Conservation (phyloP, 768 basidiomycete genomes). For the Lactifluus rugatus region DNA sequence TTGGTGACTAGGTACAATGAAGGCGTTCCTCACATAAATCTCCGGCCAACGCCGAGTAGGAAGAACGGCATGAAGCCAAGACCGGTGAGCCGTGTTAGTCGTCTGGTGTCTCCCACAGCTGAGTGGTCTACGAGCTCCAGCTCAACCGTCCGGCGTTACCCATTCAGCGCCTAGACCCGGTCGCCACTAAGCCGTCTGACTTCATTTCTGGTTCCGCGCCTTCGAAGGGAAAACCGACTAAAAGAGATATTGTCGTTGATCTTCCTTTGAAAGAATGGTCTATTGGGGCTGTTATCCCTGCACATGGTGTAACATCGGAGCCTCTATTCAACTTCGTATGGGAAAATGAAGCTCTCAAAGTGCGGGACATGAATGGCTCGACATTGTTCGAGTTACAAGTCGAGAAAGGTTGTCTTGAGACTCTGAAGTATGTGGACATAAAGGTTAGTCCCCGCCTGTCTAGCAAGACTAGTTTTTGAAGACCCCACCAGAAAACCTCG, state of each 20-base stretch:
- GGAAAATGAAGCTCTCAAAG: neutral
- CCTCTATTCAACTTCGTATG: neutral
- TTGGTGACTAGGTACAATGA: neutral
- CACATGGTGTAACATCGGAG: neutral
- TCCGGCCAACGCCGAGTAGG: neutral
- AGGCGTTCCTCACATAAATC: neutral
- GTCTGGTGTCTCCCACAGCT: neutral
- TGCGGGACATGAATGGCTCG: neutral
- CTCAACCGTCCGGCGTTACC: neutral
- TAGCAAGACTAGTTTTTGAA: neutral
- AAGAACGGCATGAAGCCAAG: slow-evolving; percentile 8
- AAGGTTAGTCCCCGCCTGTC: neutral
- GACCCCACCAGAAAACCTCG: neutral
- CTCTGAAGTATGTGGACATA: neutral
- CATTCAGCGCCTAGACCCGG: neutral
- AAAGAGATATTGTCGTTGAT: neutral
- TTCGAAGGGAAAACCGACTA: neutral
- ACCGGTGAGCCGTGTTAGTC: neutral
- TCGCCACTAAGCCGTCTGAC: slow-evolving; percentile 3
- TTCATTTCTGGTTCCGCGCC: neutral
- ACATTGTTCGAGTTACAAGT: slow-evolving; percentile 5
- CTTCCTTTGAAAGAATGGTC: slow-evolving; percentile 8
- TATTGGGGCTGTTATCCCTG: neutral
- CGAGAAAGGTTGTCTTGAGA: neutral
- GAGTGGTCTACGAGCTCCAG: neutral